Conservation (phyloP, 78 protist species). For the Dictyostelium purpureum region DNA sequence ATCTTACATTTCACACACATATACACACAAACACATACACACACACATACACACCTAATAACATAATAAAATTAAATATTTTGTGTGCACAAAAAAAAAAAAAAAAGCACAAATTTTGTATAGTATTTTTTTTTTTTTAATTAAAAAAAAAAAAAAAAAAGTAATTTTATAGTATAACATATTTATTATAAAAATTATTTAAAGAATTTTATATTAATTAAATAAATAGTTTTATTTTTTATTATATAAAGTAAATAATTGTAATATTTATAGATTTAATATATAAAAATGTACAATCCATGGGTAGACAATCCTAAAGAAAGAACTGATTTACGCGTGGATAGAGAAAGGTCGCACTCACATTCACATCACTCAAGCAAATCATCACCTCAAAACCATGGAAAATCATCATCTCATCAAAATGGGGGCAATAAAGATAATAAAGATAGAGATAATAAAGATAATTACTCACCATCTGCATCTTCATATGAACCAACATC, state of each 20-base stretch:
- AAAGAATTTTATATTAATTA: not conserved
- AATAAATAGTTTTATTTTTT: too few species aligned
- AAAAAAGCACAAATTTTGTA: not conserved
- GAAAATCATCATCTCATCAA: not conserved
- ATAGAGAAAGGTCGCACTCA: not conserved
- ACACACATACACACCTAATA: not conserved
- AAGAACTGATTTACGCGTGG: not conserved
- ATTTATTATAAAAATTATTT: not conserved
- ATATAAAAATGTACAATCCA: not conserved
- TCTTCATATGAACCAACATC: not conserved
- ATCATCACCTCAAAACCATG: not conserved
- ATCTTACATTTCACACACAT: too few species aligned
- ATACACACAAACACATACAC: not conserved
- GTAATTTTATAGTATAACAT: not conserved
- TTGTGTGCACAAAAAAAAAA: too few species aligned
- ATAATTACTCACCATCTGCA: not conserved
- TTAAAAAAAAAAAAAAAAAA: not conserved
- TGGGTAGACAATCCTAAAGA: slow-evolving; percentile 17
- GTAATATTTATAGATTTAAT: not conserved
- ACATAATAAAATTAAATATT: too few species aligned
- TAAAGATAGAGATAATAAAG: not conserved
- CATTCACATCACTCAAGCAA: not conserved
- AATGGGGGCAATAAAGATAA: too few species aligned
- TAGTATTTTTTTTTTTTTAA: not conserved
- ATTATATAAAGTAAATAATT: too few species aligned